Base-by-base conservation (phyloP, 495 filamentous ascomycete species). In the Evernia prunastri region DNA sequence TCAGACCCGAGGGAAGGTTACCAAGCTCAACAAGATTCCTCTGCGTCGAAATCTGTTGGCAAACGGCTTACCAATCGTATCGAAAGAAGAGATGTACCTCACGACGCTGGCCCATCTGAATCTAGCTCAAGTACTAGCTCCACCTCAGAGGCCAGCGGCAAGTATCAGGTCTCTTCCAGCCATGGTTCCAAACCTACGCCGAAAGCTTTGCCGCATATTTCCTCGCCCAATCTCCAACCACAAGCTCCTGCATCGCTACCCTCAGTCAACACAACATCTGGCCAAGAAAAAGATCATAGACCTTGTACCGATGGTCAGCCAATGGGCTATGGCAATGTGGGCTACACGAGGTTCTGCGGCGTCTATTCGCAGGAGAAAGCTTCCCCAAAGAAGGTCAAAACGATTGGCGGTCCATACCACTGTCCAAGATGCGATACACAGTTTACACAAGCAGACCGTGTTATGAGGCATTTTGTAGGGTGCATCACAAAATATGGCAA, bases 381-480 rank as follows among this genome's bases (percentile, higher is more conserved):
- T 5, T 7, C 23, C 17, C 49, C 49, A 53, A 1, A 53, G 4
- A 53, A 53, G 27, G 4, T 18, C 25, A 31, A 31, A 17, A 31
- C 12, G 5, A 29, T 12, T 11, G 12, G 25, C 13, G 49, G 49
- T 18, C 4, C 4, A 7, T 18, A 53, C 8, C 49, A 31, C 27
- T 53, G 49, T 53, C 49, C 49, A 29, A 53, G 49, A 53, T 53
- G 49, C 25, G 49, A 53, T 53, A 53, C 27, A 29, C 25, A 8
- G 13, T 53, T 53, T 53, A 53, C 25, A 18, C 25, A 15, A 31
- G 3, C 49, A 17, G 25, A 18, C 11, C 11, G 25, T 31, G 49
- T 53, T 13, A 53, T 4, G 49, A 31, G 27, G 31, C 49, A 53
- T 31, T 53, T 53, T 31, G 49, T 53, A 29, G 49, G 49, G 12